Evolutionary conservation across 805 yeast species (phyloP).

Genomic region (Zygotorulaspora danielsina): DNA sequence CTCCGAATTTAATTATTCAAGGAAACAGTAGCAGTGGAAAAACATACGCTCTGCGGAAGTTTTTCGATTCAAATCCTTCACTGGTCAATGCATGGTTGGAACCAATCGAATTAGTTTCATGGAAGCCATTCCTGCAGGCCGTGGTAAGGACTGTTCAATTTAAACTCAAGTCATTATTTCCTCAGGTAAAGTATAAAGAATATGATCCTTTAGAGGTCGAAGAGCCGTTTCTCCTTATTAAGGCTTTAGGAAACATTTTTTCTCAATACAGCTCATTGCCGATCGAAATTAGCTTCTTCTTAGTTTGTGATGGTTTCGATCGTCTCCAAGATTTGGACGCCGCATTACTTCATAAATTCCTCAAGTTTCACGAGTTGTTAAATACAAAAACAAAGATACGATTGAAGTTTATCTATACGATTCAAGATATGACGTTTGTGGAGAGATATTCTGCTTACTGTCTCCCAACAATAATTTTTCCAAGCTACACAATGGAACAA

Average conservation of each 20-base stretch:
- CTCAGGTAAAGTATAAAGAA: constrained; percentile 11
- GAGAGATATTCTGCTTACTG: constrained; percentile 26
- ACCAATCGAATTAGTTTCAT: constrained; percentile 31
- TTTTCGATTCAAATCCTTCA: constrained; percentile 17
- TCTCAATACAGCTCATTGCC: constrained; percentile 12
- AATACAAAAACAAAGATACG: constrained; percentile 19
- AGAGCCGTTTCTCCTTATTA: constrained; percentile 28
- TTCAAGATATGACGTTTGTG: constrained; percentile 25
- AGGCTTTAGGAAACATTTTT: constrained; percentile 18
- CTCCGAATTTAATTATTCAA: constrained; percentile 28
- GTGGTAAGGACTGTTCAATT: constrained; percentile 26
- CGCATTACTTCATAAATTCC: constrained; percentile 24
- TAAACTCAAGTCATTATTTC: constrained; percentile 16
- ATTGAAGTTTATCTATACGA: constrained; percentile 26
- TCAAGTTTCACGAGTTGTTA: constrained; percentile 28
- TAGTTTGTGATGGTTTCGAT: constrained; percentile 34
- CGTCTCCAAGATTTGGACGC: constrained; percentile 33
- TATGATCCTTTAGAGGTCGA: constrained; percentile 32
- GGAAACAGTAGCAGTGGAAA: constrained; percentile 34
- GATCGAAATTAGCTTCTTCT: constrained; percentile 14
- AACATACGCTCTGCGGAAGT: constrained; percentile 22
- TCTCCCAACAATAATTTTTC: constrained; percentile 31
- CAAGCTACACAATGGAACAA: constrained; percentile 28
- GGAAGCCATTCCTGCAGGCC: constrained; percentile 34
- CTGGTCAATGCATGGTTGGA: constrained; percentile 21